Conservation (phyloP, 2,329 filamentous ascomycete species). For the Trichoderma sp. region DNA sequence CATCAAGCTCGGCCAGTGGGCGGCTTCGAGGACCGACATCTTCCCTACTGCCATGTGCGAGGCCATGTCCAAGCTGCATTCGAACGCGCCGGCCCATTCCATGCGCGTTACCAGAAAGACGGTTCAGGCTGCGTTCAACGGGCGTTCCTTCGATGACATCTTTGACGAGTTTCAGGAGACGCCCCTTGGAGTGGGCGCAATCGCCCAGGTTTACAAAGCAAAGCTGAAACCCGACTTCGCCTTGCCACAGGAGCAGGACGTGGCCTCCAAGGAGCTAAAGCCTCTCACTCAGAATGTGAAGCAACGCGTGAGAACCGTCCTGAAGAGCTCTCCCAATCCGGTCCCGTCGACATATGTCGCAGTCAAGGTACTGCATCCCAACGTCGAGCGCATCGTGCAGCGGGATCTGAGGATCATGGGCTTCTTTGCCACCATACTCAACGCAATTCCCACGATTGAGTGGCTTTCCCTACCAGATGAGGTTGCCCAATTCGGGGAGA, state of each 20-base stretch:
- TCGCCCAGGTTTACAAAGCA: constrained; percentile 96
- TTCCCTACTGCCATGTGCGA: constrained; percentile 91
- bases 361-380: constrained; percentile 91
- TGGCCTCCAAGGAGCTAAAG: constrained; percentile 39
- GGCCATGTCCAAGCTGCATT: constrained; percentile 93
- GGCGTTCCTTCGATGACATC: constrained; percentile 80
- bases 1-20: constrained; percentile 99
- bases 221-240: constrained; percentile 82
- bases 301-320: constrained; percentile 79
- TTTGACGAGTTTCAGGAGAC: constrained; percentile 93
- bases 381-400: constrained; percentile 86
- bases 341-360: constrained; percentile 92
- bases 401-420: constrained; percentile 92
- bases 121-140: constrained; percentile 79
- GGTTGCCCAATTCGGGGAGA: constrained; percentile 89
- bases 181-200: constrained; percentile 90
- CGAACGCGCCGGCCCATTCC: constrained; percentile 89
- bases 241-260: constrained; percentile 61
- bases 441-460: constrained; percentile 88
- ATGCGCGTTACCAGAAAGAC: constrained; percentile 76
- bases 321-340: constrained; percentile 82
- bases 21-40: constrained; percentile 92
- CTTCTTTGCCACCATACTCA: constrained; percentile 83
- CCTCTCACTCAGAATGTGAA: constrained; percentile 70
- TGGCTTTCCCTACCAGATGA: constrained; percentile 97